These are phyloP conservation scores for Liriodendron chinense DNA, from an alignment of 164 flowering plant species.

Conservation along the genomic window DNA sequence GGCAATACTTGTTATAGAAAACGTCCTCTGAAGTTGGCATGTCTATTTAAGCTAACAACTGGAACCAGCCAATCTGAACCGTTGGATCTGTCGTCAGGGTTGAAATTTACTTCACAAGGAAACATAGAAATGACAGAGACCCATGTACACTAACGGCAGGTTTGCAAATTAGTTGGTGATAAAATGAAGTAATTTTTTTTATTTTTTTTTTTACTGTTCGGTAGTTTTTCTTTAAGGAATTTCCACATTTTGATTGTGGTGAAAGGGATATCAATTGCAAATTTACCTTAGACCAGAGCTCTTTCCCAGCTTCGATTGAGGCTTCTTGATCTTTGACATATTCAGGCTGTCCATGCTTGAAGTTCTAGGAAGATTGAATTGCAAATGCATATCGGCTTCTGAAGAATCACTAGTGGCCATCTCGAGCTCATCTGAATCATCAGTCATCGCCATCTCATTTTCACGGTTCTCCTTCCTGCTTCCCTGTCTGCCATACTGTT, in stretches of 20 bases:
- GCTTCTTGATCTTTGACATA: conserved; percentile 49
- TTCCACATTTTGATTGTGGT: background rate
- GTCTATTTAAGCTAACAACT: background rate
- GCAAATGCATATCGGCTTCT: conserved; percentile 87
- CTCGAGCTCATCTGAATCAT: conserved; percentile 71
- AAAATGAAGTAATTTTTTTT: no score
- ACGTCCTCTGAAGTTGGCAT: background rate
- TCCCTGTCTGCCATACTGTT: background rate
- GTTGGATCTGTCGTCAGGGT: background rate
- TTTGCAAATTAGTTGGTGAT: background rate
- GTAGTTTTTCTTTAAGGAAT: no score
- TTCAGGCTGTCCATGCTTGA: conserved; percentile 28
- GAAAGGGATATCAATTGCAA: no score
- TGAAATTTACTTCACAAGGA: no score
- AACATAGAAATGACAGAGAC: background rate
- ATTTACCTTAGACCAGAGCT: conserved; percentile 59
- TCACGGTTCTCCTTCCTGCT: conserved; percentile 37
- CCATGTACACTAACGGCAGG: background rate
- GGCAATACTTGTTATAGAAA: no score
- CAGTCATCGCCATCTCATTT: conserved; percentile 34
- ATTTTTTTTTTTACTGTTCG: no score
- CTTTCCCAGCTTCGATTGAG: conserved; percentile 38
- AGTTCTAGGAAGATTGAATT: conserved; percentile 63
- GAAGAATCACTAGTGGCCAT: conserved; percentile 90
- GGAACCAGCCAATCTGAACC: background rate